Base-by-base conservation (phyloP, 352 stramenopile genomes). In the Pythium monospermum region DNA sequence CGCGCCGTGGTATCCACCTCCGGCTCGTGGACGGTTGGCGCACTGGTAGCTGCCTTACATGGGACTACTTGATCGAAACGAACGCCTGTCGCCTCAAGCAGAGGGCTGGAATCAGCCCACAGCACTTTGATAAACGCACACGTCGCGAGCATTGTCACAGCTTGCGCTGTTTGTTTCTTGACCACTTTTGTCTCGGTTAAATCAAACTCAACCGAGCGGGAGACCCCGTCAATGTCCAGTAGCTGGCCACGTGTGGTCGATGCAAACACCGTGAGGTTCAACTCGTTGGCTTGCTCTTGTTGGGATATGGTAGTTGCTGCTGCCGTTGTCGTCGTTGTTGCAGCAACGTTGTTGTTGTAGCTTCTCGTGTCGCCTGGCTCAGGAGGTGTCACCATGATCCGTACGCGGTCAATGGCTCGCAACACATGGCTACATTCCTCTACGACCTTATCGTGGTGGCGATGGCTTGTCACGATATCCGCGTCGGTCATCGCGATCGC, bases 351-450 rank as follows among this genome's bases (percentile, higher is more conserved):
- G n/a, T n/a, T n/a, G n/a, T n/a, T n/a, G n/a, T n/a, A n/a, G 3
- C 13, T 25, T 3, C 22, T n/a, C 22, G 22, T 19, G 2, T 13
- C 28, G 21, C 11, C 4, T 4, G 19, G 18, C 11, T 55, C 52
- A n/a, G 66, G 50, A 12, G 43, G 50, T 4, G 59, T 64, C 1
- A 84, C 4, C 63, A 84, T 73, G 7, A 50, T 21, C 13, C 72
- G 57, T 2, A 80, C 25, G 18, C 67, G 68, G 43, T 80, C 62
- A 0, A 78, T 23, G 1, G 76, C 57, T 6, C 39, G 58, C 26
- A 66, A 38, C 4, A 74, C 61, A 0, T 46, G 50, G 13, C 32
- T 22, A 28, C 64, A 62, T 27, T 84, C 66, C 6, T 19, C 2
- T 15, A 61, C 7, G 21, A 45, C 39, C 5, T 44, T 19, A 8